Evolutionary conservation across 202 grass and related monocot genomes (phyloP).

Genomic region (Cymbopogon flexuosus): DNA sequence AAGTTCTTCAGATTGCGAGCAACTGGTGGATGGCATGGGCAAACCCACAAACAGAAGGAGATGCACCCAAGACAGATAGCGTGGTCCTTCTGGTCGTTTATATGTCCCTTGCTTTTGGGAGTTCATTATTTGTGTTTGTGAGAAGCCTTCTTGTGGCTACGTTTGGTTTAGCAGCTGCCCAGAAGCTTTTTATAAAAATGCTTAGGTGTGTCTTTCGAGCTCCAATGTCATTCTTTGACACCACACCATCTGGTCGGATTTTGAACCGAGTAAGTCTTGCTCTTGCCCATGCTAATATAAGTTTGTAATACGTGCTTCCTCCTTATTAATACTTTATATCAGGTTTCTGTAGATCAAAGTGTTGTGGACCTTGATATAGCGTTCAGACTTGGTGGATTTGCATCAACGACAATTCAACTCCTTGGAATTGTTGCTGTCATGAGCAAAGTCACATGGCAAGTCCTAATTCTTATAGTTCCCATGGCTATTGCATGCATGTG

Average conservation of each 20-base stretch:
- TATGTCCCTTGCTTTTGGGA: conserved; percentile 96
- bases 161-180: conserved; percentile 93
- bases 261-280: conserved; percentile 72
- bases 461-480: conserved; percentile 81
- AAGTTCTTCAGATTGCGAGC: conserved; percentile 94
- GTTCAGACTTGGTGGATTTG: conserved; percentile 94
- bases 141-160: conserved; percentile 97
- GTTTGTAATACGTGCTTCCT: conserved; percentile 9
- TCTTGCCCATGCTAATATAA: conserved; percentile 6
- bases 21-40: conserved; percentile 99
- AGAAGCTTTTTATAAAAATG: conserved; percentile 95
- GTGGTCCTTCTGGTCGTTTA: conserved; percentile 88
- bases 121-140: conserved; percentile 94
- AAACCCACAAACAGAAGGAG: conserved; percentile 85
- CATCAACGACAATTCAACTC: conserved; percentile 95
- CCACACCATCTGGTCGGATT: conserved; percentile 86
- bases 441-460: conserved; percentile 96
- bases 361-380: conserved; percentile 97
- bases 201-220: conserved; percentile 78
- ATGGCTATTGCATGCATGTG: conserved; percentile 88
- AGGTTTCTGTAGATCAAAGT: conserved; percentile 99
- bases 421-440: conserved; percentile 96
- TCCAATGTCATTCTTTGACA: conserved; percentile 98
- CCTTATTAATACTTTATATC: conserved; percentile 40
- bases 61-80: conserved; percentile 67